Evolutionary conservation across 768 basidiomycete species (phyloP), one percentile per base, ranked within the genome.

Genomic region (Calocybe gangraenosa): DNA sequence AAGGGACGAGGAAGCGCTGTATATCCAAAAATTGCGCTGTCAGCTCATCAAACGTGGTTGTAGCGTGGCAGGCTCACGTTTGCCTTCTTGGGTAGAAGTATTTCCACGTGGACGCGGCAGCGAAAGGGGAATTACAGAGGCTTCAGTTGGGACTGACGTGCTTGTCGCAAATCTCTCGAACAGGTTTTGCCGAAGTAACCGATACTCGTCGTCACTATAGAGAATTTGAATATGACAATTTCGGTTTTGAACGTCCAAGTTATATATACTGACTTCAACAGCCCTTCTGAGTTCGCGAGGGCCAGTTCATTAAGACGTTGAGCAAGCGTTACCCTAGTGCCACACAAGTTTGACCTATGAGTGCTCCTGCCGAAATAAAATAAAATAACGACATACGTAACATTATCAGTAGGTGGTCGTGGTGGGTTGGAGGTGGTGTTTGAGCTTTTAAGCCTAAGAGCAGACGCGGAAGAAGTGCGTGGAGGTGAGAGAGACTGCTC

Each of bases 261-360:
- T 11, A 22, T 31, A n/a, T 36, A 40, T 43, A 50, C 81, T 57
- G 59, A 87, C 87, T 79, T 80, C 42, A 92, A 70, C 40, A 92
- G 69, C 22, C 89, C 89, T 57, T 92, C 82, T 5, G 83, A 75
- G 60, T 92, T 89, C 25, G 90, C 88, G 17, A 75, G 63, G 13
- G 89, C 87, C 46, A 92, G 68, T 61, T 92, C 90, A 49, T 88
- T 80, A 51, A 92, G 73, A 47, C 86, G 76, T 65, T 90, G 83
- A 14, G 89, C 88, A 51, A 92, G 74, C 18, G 84, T 84, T 49
- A 80, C 70, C 45, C 88, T 92, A 34, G 34, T 28, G 25, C n/a
- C n/a, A 52, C 35, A 43, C 50, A 35, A 10, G 32, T 30, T 42
- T 47, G 19, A 19, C 30, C 38, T 40, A 18, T 34, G 38, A 36